Percentiles rank a stretch among this genome's conserved stretches.
phyloP scores from a whole-genome alignment of 768 basidiomycete genomes.

The Pleurotus cornucopiae region DNA sequence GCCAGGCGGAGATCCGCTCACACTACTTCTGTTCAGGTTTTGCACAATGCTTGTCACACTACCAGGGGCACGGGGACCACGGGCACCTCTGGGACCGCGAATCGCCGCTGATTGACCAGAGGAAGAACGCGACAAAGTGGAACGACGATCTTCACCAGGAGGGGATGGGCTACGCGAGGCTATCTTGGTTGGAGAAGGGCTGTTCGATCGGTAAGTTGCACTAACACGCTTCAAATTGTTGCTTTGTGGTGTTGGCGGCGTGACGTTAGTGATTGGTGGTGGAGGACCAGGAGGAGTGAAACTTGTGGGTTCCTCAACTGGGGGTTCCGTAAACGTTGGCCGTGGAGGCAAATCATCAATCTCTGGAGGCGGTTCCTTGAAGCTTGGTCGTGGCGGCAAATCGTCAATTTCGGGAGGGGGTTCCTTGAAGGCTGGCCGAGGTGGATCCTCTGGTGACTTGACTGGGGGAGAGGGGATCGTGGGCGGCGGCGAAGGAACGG shows the following conservation, averaged over 20 bases:
- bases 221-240: slow-evolving; percentile 17
- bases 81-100: slow-evolving; percentile 37
- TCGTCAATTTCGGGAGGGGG: slow-evolving; percentile 57
- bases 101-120: slow-evolving; percentile 18
- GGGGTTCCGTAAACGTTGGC: slow-evolving; percentile 36
- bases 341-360: slow-evolving; percentile 39
- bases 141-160: slow-evolving; percentile 19
- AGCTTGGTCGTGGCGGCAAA: slow-evolving; percentile 34
- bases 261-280: slow-evolving; percentile 37
- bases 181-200: slow-evolving; percentile 29
- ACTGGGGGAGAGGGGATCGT: slow-evolving; percentile 25
- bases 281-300: slow-evolving; percentile 26
- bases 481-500: slow-evolving; percentile 19
- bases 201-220: slow-evolving; percentile 27
- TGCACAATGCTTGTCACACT: slow-evolving; percentile 54
- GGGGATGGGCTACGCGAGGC: slow-evolving; percentile 44
- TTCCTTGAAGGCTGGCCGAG: slow-evolving; percentile 53
- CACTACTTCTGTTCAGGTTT: slow-evolving; percentile 49
- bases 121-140: slow-evolving; percentile 17
- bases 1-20: slow-evolving; percentile 28
- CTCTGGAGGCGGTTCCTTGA: slow-evolving; percentile 63
- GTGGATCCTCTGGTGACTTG: slow-evolving; percentile 17
- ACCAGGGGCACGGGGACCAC: slow-evolving; percentile 40
- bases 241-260: slow-evolving; percentile 50
- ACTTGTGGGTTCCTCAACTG: slow-evolving; percentile 21